Conservation (phyloP, 768 basidiomycete species). For the Megacollybia marginata region DNA sequence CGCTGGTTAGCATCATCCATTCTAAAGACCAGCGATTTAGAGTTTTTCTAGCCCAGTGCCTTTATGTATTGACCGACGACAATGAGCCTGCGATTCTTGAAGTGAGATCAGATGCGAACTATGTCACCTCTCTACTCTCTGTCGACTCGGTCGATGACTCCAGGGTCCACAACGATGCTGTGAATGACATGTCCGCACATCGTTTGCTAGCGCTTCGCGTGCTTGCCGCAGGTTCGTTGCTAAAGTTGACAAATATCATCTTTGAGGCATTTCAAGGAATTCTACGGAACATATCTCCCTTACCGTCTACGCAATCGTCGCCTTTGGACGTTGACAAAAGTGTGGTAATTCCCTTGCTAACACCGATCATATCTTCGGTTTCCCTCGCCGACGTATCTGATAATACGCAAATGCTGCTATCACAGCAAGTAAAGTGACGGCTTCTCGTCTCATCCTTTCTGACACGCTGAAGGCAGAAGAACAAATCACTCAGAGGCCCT, state of each 20-base stretch:
- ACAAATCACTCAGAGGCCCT: constrained; percentile 47
- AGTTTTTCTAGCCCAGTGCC: constrained; percentile 62
- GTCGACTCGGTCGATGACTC: constrained; percentile 38
- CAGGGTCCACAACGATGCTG: constrained; percentile 23
- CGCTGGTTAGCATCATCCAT: constrained; percentile 49
- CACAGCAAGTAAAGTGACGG: constrained; percentile 35
- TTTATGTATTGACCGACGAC: constrained; percentile 91
- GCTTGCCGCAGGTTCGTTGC: constrained; percentile 54
- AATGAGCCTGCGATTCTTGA: constrained; percentile 70
- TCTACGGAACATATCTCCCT: constrained; percentile 66
- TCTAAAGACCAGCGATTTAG: not conserved
- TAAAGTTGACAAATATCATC: not conserved
- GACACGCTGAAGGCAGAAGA: constrained; percentile 32
- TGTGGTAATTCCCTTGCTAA: constrained; percentile 62
- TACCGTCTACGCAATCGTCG: constrained; percentile 60
- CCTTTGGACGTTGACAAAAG: constrained; percentile 64
- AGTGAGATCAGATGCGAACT: constrained; percentile 51
- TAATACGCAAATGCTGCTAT: constrained; percentile 43
- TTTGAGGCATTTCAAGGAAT: constrained; percentile 43
- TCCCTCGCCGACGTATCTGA: constrained; percentile 45
- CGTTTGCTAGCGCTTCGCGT: constrained; percentile 50
- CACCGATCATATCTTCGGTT: constrained; percentile 55
- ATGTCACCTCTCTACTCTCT: constrained; percentile 58
- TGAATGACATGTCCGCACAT: constrained; percentile 38
- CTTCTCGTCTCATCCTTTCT: not conserved